Conservation (phyloP, 164 flowering plant genomes). For the Dillenia turbinata region DNA sequence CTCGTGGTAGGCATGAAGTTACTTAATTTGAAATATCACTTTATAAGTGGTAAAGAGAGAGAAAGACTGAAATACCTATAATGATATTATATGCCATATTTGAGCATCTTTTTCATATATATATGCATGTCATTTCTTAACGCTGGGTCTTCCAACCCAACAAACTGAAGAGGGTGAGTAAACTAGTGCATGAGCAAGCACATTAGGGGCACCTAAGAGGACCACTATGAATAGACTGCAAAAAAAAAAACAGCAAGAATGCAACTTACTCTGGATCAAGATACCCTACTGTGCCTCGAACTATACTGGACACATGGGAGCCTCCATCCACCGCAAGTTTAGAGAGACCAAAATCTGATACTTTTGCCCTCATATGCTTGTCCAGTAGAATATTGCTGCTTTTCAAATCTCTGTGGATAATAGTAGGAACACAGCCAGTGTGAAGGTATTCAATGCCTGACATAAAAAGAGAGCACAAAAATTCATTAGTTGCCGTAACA, state of each 20-base stretch:
- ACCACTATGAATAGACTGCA: background rate
- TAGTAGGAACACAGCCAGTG: constrained; percentile 87
- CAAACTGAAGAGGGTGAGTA: no score
- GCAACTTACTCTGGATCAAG: constrained; percentile 92
- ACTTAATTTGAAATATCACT: no score
- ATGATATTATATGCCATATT: no score
- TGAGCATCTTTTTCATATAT: no score
- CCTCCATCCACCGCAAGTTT: constrained; percentile 92
- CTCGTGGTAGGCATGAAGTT: no score
- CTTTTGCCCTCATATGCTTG: constrained; percentile 94
- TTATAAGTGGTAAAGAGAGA: no score
- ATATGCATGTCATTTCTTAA: no score
- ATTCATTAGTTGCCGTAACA: background rate
- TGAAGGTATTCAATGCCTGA: constrained; percentile 96
- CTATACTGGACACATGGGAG: constrained; percentile 90
- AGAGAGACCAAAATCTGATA: constrained; percentile 98
- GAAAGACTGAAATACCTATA: no score
- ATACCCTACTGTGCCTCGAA: constrained; percentile 99
- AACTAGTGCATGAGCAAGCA: no score
- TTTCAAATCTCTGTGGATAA: constrained; percentile 93
- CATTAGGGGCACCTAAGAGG: no score
- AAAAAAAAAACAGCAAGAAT: constrained; percentile 1
- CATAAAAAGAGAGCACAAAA: constrained; percentile 10
- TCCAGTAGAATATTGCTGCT: constrained; percentile 97
- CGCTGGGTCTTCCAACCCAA: no score